phyloP scores from a whole-genome alignment of 768 basidiomycete species.

The Cubamyces sp. region DNA sequence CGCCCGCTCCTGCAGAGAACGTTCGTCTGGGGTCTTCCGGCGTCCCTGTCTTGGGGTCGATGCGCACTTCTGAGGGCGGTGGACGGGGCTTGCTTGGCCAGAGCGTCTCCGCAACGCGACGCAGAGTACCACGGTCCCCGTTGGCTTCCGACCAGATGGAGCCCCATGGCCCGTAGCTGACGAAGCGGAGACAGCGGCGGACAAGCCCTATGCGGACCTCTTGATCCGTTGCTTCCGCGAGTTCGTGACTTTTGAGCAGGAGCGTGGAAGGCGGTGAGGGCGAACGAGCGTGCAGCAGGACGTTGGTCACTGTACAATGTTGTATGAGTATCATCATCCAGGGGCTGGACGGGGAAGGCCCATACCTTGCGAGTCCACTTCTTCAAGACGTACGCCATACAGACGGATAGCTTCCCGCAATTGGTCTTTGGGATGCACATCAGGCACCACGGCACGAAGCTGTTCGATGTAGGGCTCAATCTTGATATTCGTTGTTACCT shows the following conservation, averaged over 20 bases:
- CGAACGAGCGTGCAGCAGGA: conserved; percentile 22
- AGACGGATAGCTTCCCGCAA: conserved; percentile 17
- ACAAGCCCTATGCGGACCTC: conserved; percentile 34
- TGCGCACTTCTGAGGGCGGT: background rate
- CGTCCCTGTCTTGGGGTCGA: conserved; percentile 32
- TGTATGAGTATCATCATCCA: background rate
- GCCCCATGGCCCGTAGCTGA: conserved; percentile 81
- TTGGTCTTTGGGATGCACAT: background rate
- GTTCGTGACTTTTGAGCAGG: conserved; percentile 27
- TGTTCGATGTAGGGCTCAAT: conserved; percentile 3
- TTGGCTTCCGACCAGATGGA: conserved; percentile 62
- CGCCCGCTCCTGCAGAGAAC: conserved; percentile 64
- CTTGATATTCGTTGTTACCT: background rate
- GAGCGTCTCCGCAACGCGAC: conserved; percentile 51
- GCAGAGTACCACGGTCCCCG: conserved; percentile 51
- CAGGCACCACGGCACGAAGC: conserved; percentile 8
- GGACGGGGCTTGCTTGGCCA: conserved; percentile 39
- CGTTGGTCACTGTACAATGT: conserved; percentile 22
- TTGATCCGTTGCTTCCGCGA: conserved; percentile 21
- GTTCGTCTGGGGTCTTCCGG: conserved; percentile 25
- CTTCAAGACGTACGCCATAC: conserved; percentile 33
- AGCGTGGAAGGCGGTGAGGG: conserved; percentile 36
- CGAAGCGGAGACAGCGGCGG: conserved; percentile 59
- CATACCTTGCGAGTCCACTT: conserved; percentile 52
- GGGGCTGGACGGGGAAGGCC: background rate